Percentiles rank a stretch among this genome's conserved stretches.
These are phyloP conservation scores for Hirsutella minnesotensis DNA, from an alignment of 2,329 filamentous ascomycete species.

Conservation along the genomic window DNA sequence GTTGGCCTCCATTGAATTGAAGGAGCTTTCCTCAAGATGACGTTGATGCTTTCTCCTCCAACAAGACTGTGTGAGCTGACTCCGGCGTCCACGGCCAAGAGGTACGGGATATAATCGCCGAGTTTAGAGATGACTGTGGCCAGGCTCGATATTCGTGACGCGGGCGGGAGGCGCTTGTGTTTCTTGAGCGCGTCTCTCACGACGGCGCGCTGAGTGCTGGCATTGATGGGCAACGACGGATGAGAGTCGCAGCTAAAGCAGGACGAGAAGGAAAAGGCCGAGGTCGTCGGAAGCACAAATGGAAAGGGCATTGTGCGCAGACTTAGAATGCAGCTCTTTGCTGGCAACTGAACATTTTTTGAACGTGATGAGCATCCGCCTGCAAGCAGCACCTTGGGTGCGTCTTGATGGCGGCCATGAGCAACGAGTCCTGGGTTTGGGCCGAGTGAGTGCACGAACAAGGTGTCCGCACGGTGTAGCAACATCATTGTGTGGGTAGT, in stretches of 20 bases:
- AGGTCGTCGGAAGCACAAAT: constrained; percentile 82
- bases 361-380: neutral
- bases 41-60: constrained; percentile 49
- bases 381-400: neutral
- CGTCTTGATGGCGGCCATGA: neutral
- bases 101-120: constrained; percentile 71
- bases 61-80: constrained; percentile 36
- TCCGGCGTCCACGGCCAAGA: constrained; percentile 65
- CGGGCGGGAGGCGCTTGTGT: constrained; percentile 71
- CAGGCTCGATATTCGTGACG: constrained; percentile 60
- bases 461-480: too few species aligned
- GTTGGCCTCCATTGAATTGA: constrained; percentile 79
- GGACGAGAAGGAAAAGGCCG: constrained; percentile 68
- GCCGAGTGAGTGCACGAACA: too few species aligned
- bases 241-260: constrained; percentile 72
- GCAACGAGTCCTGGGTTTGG: too few species aligned
- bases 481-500: too few species aligned
- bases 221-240: constrained; percentile 73
- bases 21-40: constrained; percentile 48
- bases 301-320: constrained; percentile 69
- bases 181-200: constrained; percentile 76
- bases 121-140: constrained; percentile 56
- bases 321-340: neutral
- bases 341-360: too few species aligned
- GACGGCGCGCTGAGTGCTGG: constrained; percentile 74